A percentile compares a stretch with the other conserved stretches of the same genome.
Conservation (phyloP, 176 grass and related monocot genomes). For the Oryza brachyantha region DNA sequence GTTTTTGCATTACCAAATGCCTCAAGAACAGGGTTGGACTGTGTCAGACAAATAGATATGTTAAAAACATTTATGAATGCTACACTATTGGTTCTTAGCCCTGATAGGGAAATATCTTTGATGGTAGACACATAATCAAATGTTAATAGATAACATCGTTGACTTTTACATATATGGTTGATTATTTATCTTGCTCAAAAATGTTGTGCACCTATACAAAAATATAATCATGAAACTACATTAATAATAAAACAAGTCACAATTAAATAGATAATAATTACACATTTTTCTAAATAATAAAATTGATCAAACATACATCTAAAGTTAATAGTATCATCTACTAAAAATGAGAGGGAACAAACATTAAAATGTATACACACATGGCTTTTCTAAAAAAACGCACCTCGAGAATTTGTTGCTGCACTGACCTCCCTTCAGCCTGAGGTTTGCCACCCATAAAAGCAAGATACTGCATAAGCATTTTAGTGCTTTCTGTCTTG, state of each 20-base stretch:
- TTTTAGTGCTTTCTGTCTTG: conserved; percentile 94
- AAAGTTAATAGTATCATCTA: no score
- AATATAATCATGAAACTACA: no score
- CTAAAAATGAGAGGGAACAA: no score
- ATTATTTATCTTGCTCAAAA: no score
- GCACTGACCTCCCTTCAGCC: conserved; percentile 73
- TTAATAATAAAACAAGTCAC: no score
- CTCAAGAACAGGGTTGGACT: conserved; percentile 93
- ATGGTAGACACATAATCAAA: not conserved
- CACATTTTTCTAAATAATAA: no score
- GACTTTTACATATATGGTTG: no score
- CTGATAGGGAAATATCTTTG: conserved; percentile 1
- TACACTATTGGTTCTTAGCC: conserved; percentile 17
- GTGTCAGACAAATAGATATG: conserved; percentile 32
- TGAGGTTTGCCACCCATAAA: conserved; percentile 74
- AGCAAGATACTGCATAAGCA: conserved; percentile 90
- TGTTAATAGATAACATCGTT: no score
- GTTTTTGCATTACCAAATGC: conserved; percentile 97
- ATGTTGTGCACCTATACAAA: no score
- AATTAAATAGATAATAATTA: no score
- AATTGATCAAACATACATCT: no score
- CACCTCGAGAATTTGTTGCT: conserved; percentile 88
- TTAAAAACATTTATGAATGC: conserved; percentile 31
- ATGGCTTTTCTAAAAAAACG: conserved; percentile 13
- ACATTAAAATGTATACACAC: not conserved